Conservation (phyloP, 208 protist species). For the Crithidia expoeki region DNA sequence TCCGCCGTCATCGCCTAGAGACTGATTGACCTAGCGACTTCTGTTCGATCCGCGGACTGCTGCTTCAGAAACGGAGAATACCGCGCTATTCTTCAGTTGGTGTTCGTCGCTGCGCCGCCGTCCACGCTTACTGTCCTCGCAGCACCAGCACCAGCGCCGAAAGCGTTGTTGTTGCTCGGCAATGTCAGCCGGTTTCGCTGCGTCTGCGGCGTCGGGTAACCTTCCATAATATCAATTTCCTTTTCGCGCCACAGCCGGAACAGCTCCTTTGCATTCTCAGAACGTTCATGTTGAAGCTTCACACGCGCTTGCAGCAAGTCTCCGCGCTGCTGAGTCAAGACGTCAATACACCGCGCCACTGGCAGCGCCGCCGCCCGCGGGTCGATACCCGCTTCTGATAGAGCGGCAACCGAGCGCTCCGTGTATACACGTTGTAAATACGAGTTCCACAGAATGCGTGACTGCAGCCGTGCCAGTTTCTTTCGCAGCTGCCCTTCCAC, state of each 20-base stretch:
- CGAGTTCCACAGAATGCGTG: slow-evolving; percentile 58
- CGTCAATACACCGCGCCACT: slow-evolving; percentile 62
- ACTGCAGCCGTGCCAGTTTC: slow-evolving; percentile 60
- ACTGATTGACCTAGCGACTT: neutral
- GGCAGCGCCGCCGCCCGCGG: slow-evolving; percentile 67
- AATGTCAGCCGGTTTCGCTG: slow-evolving; percentile 34
- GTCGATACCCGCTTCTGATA: slow-evolving; percentile 65
- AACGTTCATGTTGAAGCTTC: slow-evolving; percentile 54
- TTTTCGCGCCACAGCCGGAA: slow-evolving; percentile 82
- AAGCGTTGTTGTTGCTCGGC: slow-evolving; percentile 9
- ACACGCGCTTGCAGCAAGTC: slow-evolving; percentile 46
- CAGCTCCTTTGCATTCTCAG: slow-evolving; percentile 78
- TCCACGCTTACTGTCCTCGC: neutral
- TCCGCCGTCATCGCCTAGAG: neutral
- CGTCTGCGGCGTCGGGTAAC: slow-evolving; percentile 33
- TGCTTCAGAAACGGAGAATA: neutral
- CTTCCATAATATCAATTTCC: slow-evolving; percentile 69
- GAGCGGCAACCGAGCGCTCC: slow-evolving; percentile 67
- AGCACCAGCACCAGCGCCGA: neutral
- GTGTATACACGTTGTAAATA: slow-evolving; percentile 69
- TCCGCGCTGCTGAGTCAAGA: slow-evolving; percentile 52
- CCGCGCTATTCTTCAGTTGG: neutral
- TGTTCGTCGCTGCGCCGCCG: neutral
- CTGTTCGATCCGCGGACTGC: neutral
- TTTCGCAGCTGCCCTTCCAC: slow-evolving; percentile 50